Percentiles rank a stretch among this genome's conserved stretches.
These are phyloP conservation scores for Geotrichum klebahnii DNA, from an alignment of 1,139 yeast genomes.

Conservation along the genomic window DNA sequence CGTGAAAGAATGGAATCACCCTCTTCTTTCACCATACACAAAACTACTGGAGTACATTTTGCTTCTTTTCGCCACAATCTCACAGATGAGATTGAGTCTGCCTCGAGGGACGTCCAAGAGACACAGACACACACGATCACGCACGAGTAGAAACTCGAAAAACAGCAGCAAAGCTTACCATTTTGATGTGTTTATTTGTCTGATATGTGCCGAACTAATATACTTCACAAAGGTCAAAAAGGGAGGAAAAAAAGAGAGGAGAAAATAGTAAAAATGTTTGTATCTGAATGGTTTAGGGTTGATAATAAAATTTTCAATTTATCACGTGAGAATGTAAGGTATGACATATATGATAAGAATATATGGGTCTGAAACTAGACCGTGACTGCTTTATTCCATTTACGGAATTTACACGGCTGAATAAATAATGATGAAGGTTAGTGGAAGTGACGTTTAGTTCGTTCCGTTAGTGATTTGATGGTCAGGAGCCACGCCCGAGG, in stretches of 20 bases:
- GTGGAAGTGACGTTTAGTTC: background rate
- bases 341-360: no score
- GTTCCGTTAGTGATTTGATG: conserved; percentile 1
- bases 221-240: conserved; percentile 11
- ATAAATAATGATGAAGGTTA: background rate
- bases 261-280: background rate
- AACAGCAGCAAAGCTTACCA: conserved; percentile 21
- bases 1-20: conserved; percentile 11
- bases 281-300: no score
- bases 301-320: no score
- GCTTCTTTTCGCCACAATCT: background rate
- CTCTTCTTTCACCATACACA: background rate
- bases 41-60: background rate
- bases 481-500: conserved; percentile 9
- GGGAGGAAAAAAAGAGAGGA: background rate
- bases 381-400: background rate
- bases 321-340: no score
- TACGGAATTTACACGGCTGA: background rate
- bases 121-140: conserved; percentile 22
- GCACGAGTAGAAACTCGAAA: conserved; percentile 20
- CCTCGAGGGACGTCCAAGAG: no score
- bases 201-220: no score
- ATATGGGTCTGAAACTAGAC: background rate
- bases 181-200: conserved; percentile 22
- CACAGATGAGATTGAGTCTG: conserved; percentile 1